Conservation (phyloP, 2,329 filamentous ascomycete genomes). For the Neoscytalidium dimidiatum region DNA sequence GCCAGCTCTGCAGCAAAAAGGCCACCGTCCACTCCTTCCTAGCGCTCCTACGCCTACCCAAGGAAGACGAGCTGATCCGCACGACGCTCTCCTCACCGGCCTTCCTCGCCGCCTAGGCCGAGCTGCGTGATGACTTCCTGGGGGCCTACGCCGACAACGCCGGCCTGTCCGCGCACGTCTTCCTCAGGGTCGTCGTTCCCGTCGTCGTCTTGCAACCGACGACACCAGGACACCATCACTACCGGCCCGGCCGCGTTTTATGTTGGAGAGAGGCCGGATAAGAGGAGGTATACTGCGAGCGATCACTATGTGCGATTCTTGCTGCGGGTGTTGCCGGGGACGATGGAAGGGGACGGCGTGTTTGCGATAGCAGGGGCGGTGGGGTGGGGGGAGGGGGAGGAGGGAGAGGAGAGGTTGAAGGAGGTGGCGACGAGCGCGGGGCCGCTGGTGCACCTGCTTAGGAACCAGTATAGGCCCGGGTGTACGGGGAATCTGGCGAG, state of each 20-base stretch:
- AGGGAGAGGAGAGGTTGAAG: too few relatives aligned
- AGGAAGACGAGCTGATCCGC: background rate
- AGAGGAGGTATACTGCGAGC: background rate
- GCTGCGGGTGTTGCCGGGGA: background rate
- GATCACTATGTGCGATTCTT: constrained; percentile 5
- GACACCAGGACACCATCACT: background rate
- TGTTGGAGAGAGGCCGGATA: background rate
- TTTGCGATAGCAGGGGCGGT: background rate
- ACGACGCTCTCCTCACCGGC: background rate
- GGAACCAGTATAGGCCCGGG: background rate
- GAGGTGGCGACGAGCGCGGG: background rate
- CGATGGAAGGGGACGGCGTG: background rate
- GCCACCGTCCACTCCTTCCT: background rate
- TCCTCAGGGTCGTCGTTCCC: background rate
- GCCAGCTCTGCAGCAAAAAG: background rate
- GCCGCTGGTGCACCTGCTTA: background rate
- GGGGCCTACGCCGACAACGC: background rate
- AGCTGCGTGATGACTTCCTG: constrained; percentile 12
- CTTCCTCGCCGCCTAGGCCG: constrained; percentile 3
- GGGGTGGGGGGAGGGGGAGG: background rate
- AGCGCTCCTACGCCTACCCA: background rate
- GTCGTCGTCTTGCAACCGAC: background rate
- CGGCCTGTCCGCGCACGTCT: background rate
- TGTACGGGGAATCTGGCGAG: background rate
- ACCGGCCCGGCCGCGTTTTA: too few relatives aligned